Evolutionary conservation across 768 basidiomycete species (phyloP).

Genomic region (Termitomyces sp.): DNA sequence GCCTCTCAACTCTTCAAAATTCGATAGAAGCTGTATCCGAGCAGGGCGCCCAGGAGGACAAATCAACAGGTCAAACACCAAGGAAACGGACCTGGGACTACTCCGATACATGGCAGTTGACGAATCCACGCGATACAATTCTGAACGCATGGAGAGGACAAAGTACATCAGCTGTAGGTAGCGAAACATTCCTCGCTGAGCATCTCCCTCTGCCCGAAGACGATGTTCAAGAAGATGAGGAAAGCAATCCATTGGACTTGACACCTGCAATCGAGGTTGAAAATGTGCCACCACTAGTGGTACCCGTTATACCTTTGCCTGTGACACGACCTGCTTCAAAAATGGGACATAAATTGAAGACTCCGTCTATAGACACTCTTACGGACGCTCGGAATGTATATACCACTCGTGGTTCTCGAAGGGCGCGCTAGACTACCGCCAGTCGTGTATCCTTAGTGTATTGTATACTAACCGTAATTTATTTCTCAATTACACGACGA

Average conservation of each 20-base stretch:
- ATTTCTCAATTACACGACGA: background rate
- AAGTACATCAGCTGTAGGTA: slow-evolving; percentile 21
- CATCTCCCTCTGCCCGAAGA: slow-evolving; percentile 30
- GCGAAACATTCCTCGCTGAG: slow-evolving; percentile 36
- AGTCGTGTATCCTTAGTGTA: background rate
- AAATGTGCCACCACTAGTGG: slow-evolving; percentile 8
- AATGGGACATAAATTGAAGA: slow-evolving; percentile 16
- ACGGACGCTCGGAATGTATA: slow-evolving; percentile 42
- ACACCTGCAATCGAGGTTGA: slow-evolving; percentile 10
- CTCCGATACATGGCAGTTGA: slow-evolving; percentile 69
- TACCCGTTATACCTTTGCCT: background rate
- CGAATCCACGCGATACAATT: slow-evolving; percentile 57
- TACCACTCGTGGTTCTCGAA: slow-evolving; percentile 29
- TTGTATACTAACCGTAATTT: slow-evolving; percentile 3
- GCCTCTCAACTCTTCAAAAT: slow-evolving; percentile 47
- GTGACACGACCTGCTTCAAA: slow-evolving; percentile 24
- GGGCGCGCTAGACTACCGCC: slow-evolving; percentile 21
- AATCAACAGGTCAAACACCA: slow-evolving; percentile 71
- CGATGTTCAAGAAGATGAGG: slow-evolving; percentile 22
- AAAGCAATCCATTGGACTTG: slow-evolving; percentile 10
- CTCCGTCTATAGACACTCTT: slow-evolving; percentile 29
- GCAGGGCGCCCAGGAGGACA: slow-evolving; percentile 60
- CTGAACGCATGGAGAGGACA: slow-evolving; percentile 48
- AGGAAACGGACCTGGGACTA: slow-evolving; percentile 73
- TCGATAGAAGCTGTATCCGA: slow-evolving; percentile 49